phyloP scores from a whole-genome alignment of 148 eudicot genomes.

The Persicaria maculosa region DNA sequence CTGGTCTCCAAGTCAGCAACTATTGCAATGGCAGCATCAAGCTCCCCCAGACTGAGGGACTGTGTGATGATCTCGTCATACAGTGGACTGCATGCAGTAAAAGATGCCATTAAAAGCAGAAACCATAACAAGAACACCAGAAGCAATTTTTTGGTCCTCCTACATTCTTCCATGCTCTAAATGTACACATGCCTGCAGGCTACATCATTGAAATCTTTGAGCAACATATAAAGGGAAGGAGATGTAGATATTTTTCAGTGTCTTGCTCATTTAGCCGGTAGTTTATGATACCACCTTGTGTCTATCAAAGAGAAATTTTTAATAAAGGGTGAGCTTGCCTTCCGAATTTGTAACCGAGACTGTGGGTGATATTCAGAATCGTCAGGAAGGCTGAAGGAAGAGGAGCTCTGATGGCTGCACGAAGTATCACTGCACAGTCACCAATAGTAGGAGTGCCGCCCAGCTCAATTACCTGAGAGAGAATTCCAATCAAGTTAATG shows the following conservation, averaged over 20 bases:
- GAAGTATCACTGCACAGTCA: constrained; percentile 92
- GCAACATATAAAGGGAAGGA: not conserved
- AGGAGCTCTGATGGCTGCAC: constrained; percentile 90
- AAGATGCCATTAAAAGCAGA: not conserved
- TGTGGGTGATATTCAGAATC: constrained; percentile 73
- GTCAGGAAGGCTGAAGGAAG: constrained; percentile 81
- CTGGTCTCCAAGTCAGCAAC: constrained; percentile 84
- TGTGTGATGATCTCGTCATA: constrained; percentile 79
- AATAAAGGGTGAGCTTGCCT: constrained; percentile 41
- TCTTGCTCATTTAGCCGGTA: not conserved
- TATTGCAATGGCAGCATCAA: constrained; percentile 84
- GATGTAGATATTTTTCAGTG: not conserved
- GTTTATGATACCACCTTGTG: not conserved
- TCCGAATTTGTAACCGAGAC: constrained; percentile 80
- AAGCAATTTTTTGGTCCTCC: not conserved
- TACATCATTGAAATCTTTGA: not conserved
- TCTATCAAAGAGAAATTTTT: not conserved
- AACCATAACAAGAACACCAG: not conserved
- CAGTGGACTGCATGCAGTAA: constrained; percentile 55
- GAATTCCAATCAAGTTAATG: not conserved
- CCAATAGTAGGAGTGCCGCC: constrained; percentile 95
- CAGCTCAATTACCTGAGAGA: constrained; percentile 77
- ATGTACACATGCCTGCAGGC: no score
- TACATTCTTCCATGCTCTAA: not conserved
- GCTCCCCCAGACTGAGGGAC: constrained; percentile 85